Evolutionary conservation across 169 alveolate genomes (phyloP), one percentile per base, ranked within the genome.

Genomic region (Sarcocystis neurona): DNA sequence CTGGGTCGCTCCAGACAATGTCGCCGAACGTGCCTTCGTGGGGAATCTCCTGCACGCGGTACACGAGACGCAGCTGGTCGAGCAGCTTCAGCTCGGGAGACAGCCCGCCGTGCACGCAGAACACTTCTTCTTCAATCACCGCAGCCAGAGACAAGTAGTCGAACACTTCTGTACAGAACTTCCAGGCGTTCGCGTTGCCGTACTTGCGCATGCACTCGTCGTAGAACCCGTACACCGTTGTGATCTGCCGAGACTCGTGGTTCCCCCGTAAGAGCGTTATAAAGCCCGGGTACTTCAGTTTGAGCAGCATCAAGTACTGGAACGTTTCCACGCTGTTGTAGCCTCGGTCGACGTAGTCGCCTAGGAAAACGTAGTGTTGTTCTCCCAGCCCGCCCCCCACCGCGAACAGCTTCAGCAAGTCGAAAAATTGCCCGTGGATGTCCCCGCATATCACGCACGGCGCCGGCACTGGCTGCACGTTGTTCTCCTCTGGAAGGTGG

Each of bases 321-420:
- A n/a, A 66, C 30, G 98, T 95, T 82, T 97, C 99, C 63, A 98
- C 97, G 60, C 98, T 95, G 90, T 96, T 95, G 93, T 95, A 95
- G 0, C 99, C 99, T 89, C 99, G 93, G 92, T 98, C 99, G 5
- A 99, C 99, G 92, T 96, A 98, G 87, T 99, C 99, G 39, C 99
- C 99, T 93, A 95, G 91, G 94, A 96, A 98, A 50, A 98, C 91
- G 92, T 98, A 98, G 93, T 97, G 97, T n/a, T 98, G 96, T 70
- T 98, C 98, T 32, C 99, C 99, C 30, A 98, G 94, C 32, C 92
- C 79, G 32, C 98, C 98, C 32, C 98, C 99, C 48, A 97, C 96
- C 84, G 97, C 95, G 87, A 98, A 98, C 58, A 98, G 93, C 93
- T 98, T 99, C 91, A 97, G 92, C 88, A 98, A 94, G 91, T 98